Percentiles rank a stretch among this genome's conserved stretches.
phyloP scores from a whole-genome alignment of 345 rosid genomes.

The Syzygium oleosum region DNA sequence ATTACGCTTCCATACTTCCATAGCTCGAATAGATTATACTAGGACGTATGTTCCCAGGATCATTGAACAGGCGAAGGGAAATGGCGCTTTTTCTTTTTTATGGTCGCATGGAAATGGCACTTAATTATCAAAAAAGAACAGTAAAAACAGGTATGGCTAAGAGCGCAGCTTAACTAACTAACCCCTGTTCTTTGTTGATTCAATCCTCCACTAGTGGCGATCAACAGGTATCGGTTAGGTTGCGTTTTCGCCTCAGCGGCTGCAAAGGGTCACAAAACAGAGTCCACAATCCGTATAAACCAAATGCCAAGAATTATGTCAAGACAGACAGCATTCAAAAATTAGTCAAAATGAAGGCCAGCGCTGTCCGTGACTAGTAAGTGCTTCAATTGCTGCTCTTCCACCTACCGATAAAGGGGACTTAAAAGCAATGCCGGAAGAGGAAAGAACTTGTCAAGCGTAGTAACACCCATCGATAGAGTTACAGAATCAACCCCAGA shows the following conservation, averaged over 20 bases:
- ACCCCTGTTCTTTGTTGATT: constrained; percentile 97
- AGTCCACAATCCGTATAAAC: neutral
- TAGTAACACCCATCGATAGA: neutral
- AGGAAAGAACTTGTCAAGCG: neutral
- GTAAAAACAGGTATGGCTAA: neutral
- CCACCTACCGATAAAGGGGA: neutral
- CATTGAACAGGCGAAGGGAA: neutral
- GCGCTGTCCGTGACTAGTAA: neutral
- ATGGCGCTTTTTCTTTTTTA: neutral
- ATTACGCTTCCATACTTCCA: neutral
- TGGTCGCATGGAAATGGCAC: neutral
- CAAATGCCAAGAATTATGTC: neutral
- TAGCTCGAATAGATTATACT: neutral
- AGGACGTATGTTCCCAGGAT: neutral
- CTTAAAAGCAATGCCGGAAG: neutral
- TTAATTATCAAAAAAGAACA: neutral
- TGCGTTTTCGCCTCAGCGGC: constrained; percentile 45
- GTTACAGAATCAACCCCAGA: neutral
- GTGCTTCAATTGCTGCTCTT: neutral
- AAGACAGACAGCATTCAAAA: neutral
- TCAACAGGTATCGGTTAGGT: constrained; percentile 54
- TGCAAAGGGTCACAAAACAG: constrained; percentile 14
- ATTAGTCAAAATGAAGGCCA: neutral
- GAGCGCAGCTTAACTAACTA: constrained; percentile 8
- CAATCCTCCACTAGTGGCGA: constrained; percentile 90